A percentile compares a stretch with the other conserved stretches of the same genome.
These are phyloP conservation scores for Capsaspora owczarzaki DNA, from an alignment of 78 protist species.

Conservation along the genomic window DNA sequence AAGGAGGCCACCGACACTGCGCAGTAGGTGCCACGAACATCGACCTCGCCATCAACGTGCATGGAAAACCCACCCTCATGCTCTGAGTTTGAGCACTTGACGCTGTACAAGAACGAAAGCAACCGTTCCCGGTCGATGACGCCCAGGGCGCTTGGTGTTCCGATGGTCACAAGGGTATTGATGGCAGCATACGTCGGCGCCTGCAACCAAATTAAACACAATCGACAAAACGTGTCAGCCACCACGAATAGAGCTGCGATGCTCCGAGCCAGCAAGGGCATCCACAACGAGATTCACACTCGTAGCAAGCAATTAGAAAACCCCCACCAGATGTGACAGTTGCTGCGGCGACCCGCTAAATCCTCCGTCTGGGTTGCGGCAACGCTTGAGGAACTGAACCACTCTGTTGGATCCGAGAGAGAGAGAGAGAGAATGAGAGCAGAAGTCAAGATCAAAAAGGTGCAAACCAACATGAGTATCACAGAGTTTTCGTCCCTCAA, in stretches of 20 bases:
- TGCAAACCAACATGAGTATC: too few relatives aligned
- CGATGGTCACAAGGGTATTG: conserved; percentile 45
- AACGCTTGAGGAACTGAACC: conserved; percentile 16
- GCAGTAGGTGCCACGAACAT: conserved; percentile 65
- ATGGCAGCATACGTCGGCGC: conserved; percentile 97
- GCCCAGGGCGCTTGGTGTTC: conserved; percentile 38
- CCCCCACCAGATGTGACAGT: conserved; percentile 60
- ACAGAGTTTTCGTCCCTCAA: too few relatives aligned
- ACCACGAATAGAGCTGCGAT: too few relatives aligned
- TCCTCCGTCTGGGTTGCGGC: conserved; percentile 63
- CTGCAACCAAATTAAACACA: too few relatives aligned
- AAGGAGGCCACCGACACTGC: conserved; percentile 61
- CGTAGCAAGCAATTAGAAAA: too few relatives aligned
- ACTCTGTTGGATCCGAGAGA: not conserved
- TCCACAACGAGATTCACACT: too few relatives aligned
- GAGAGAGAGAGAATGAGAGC: too few relatives aligned
- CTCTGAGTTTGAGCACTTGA: not conserved
- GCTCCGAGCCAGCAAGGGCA: too few relatives aligned
- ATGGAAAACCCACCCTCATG: conserved; percentile 74
- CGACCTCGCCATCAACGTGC: conserved; percentile 82
- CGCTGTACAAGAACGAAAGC: conserved; percentile 1
- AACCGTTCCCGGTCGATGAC: conserved; percentile 38
- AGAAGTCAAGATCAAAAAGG: too few relatives aligned
- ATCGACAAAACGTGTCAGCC: too few relatives aligned
- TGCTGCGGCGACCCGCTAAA: conserved; percentile 74